Evolutionary conservation across 2,329 filamentous ascomycete genomes (phyloP), one percentile per base, ranked within the genome.

Genomic region (Furcasterigmium sp.): DNA sequence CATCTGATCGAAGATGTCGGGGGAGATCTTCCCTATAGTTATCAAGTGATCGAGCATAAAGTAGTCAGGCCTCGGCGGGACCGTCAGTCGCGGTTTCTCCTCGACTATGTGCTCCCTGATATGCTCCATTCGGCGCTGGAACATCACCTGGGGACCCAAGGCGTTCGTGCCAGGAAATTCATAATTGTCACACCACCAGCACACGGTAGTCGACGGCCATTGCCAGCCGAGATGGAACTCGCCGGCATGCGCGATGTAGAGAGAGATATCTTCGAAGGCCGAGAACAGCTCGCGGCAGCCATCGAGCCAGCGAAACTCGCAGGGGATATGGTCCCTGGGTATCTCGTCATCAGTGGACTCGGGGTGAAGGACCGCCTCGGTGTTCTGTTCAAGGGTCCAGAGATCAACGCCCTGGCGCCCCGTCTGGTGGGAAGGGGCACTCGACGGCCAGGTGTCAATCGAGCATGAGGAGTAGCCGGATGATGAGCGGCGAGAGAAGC

Each of bases 131-230:
- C 76, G 67, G 1, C 48, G 15, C 0, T 70, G 74, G 26, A 35
- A 15, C 32, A 19, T 35, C n/a, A 6, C 32, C 4, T 35, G 9
- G 8, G n/a, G 5, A 17, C 15, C 17, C 2, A n/a, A n/a, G n/a
- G n/a, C n/a, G n/a, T n/a, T n/a, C n/a, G n/a, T n/a, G n/a, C n/a
- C n/a, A n/a, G n/a, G n/a, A 62, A 78, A 87, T 38, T 75, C 79
- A 42, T 82, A 82, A 11, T 80, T 67, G 42, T 75, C 78, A 54
- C 85, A 87, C 73, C 85, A 88, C 59, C 83, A 86, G 63, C 82
- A 84, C 3, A 65, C 68, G 67, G 91, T 91, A 21, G 32, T 18
- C 5, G 11, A 17, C n/a, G 32, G 32, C 7, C 18, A 17, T 5
- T 35, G 11, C 32, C 8, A 35, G 8, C 18, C 18, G n/a, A 35